Base-by-base conservation (phyloP, 2,329 filamentous ascomycete genomes). In the Venturia carpophila region DNA sequence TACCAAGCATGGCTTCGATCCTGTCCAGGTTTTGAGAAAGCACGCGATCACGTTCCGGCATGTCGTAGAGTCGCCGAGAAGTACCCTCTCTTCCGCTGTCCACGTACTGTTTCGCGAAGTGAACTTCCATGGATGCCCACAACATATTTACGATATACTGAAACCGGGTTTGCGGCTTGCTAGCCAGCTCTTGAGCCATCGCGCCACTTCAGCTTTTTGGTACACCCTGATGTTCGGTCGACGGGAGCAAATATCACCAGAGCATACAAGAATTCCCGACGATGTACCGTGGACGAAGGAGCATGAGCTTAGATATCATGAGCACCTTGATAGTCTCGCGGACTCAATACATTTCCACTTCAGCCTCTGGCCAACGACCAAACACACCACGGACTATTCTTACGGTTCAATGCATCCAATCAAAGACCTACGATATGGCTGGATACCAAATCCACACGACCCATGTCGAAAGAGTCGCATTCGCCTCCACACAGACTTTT, bases 281-380 rank as follows among this genome's bases (percentile, higher is more conserved):
- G 72, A 75, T 64, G 72, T 76, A 3, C 10, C 68, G 9, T 76
- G 72, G 72, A 70, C 71, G 17, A 70, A 72, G 64, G 71, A 75
- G 37, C 68, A 70, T 24, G 73, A 74, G 37, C 58, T 63, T 0
- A 67, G 67, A 3, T 75, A 75, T 67, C 71, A 69, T 39, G 66
- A 67, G 39, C 73, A 75, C 43, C 56, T 76, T 52, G 68, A 71
- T 17, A 69, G 70, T 15, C 73, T 76, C 43, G 66, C 71, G 24
- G 73, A 75, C 58, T 73, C 74, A 0, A 68, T 76, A n/a, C 73
- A 77, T 63, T 75, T 77, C 64, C 72, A 73, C 67, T 76, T 77
- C 63, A 72, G 75, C 60, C 71, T 74, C 63, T 69, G 74, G 42
- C 75, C 74, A 7, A 62, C 75, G 19, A 71, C 73, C 11, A 45